Percentiles rank a stretch among this genome's conserved stretches.
Evolutionary conservation across 306 rosid species (phyloP).

Genomic region (Inga oerstediana): DNA sequence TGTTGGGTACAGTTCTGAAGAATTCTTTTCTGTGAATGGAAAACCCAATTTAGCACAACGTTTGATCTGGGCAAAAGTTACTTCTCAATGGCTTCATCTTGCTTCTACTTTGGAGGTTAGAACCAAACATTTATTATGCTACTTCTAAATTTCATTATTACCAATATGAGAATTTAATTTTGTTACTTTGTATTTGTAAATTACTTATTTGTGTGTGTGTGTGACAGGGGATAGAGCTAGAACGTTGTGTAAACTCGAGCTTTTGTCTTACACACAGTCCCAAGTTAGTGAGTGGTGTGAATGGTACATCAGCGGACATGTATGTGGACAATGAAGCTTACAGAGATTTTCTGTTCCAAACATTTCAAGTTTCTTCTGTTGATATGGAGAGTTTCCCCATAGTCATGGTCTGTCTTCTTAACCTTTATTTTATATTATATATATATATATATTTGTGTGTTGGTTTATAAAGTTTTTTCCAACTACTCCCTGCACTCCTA

Average conservation of each 20-base stretch:
- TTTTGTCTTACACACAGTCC: slow-evolving; percentile 45
- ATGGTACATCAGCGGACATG: slow-evolving; percentile 44
- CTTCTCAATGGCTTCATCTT: slow-evolving; percentile 43
- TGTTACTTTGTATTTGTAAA: background rate
- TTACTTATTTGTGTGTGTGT: no score
- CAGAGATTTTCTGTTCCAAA: slow-evolving; percentile 41
- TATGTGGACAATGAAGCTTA: slow-evolving; percentile 57
- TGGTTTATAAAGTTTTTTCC: no score
- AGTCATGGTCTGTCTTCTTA: slow-evolving; percentile 41
- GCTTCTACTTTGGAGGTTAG: slow-evolving; percentile 47
- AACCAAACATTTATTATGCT: background rate
- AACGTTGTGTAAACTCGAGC: slow-evolving; percentile 45
- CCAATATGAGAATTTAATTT: no score
- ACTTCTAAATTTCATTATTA: background rate
- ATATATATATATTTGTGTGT: no score
- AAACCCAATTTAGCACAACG: slow-evolving; percentile 26
- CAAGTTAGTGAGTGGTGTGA: slow-evolving; percentile 49
- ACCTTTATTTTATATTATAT: background rate
- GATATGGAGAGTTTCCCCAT: slow-evolving; percentile 60
- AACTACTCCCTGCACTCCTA: background rate
- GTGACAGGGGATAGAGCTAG: slow-evolving; percentile 40
- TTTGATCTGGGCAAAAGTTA: slow-evolving; percentile 40
- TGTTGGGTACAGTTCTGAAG: slow-evolving; percentile 37
- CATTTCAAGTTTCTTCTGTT: slow-evolving; percentile 43
- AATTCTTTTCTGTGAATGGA: slow-evolving; percentile 33